Percentiles rank a stretch among this genome's conserved stretches.
Conservation (phyloP, 176 grass and related monocot genomes). For the Oryza longistaminata region DNA sequence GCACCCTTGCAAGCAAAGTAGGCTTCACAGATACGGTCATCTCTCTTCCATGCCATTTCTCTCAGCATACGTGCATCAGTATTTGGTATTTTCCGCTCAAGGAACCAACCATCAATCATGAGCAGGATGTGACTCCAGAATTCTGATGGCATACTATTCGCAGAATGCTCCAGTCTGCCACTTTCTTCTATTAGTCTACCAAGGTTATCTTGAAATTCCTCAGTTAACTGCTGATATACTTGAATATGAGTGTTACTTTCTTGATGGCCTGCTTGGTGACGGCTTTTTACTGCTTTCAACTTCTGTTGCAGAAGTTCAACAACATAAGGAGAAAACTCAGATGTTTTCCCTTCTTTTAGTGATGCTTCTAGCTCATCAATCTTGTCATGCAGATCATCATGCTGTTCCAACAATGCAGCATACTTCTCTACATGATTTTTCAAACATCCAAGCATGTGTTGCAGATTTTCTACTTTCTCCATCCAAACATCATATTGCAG, state of each 20-base stretch:
- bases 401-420: constrained; percentile 17
- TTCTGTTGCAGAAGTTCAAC: constrained; percentile 50
- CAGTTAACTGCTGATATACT: constrained; percentile 53
- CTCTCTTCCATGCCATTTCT: constrained; percentile 58
- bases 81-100: constrained; percentile 54
- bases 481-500: constrained; percentile 24
- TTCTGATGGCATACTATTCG: constrained; percentile 35
- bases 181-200: constrained; percentile 53
- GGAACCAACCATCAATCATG: constrained; percentile 61
- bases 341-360: constrained; percentile 35
- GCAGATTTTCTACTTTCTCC: constrained; percentile 34
- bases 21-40: constrained; percentile 49
- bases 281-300: constrained; percentile 49
- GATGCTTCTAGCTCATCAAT: constrained; percentile 35
- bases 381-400: constrained; percentile 33
- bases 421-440: constrained; percentile 18
- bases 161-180: constrained; percentile 16
- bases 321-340: constrained; percentile 27
- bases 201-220: constrained; percentile 52
- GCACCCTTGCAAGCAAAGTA: constrained; percentile 52
- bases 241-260: constrained; percentile 45
- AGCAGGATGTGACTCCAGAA: constrained; percentile 60
- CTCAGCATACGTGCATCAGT: constrained; percentile 47
- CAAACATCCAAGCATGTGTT: constrained; percentile 5
- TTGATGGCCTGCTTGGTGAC: constrained; percentile 37